Percentiles rank a stretch among this genome's conserved stretches.
Evolutionary conservation across 192 early-diverging fungal species (phyloP).

Genomic region (Mortierella alpina): DNA sequence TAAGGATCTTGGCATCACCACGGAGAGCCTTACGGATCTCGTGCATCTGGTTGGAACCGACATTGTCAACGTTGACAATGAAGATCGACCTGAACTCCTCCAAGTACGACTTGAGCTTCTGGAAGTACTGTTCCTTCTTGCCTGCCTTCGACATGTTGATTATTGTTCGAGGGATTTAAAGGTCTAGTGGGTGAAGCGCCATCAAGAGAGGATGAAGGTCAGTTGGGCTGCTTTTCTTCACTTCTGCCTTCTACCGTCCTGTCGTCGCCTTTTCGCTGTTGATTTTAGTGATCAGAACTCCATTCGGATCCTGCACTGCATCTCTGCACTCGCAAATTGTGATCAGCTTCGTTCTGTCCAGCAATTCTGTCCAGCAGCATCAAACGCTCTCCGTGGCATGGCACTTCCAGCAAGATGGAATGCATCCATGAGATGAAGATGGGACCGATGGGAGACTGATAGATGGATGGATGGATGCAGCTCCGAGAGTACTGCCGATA

Average conservation of each 20-base stretch:
- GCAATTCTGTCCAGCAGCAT: too few species aligned
- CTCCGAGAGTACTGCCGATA: not conserved
- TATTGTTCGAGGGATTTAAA: conserved; percentile 75
- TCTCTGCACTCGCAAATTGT: too few species aligned
- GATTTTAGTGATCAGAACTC: too few species aligned
- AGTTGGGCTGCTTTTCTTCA: not conserved
- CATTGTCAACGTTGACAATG: conserved; percentile 99
- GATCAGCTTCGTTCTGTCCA: too few species aligned
- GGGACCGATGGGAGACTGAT: not conserved
- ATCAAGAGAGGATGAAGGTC: not conserved
- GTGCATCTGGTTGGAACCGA: conserved; percentile 99
- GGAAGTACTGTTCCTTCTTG: conserved; percentile 98
- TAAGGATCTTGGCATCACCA: conserved; percentile 91
- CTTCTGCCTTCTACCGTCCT: too few species aligned
- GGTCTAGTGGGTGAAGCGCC: conserved; percentile 26
- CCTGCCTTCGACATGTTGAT: conserved; percentile 98
- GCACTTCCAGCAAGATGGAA: too few species aligned
- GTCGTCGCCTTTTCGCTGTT: too few species aligned
- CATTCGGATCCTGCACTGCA: too few species aligned
- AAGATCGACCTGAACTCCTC: conserved; percentile 97
- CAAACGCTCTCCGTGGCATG: too few species aligned
- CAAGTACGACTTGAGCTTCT: conserved; percentile 89
- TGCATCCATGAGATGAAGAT: not conserved
- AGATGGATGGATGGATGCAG: conserved; percentile 17
- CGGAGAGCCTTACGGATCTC: conserved; percentile 93